Percentiles rank a stretch among this genome's conserved stretches.
phyloP scores from a whole-genome alignment of 129 eudicot species.

The Chrysanthemum lavandulifolium region DNA sequence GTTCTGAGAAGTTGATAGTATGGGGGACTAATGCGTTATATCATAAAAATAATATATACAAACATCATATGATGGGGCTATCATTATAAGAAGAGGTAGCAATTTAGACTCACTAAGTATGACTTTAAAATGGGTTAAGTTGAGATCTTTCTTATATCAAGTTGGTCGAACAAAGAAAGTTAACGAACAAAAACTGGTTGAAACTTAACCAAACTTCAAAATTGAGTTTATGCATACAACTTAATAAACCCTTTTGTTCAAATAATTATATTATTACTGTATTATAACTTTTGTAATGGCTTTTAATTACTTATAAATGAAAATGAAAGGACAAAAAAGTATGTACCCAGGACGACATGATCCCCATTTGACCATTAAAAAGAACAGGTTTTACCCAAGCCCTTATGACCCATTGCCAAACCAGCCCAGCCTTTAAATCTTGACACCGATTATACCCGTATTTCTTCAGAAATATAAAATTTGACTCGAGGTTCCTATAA shows the following conservation, averaged over 20 bases:
- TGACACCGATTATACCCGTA: not conserved
- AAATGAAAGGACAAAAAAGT: not conserved
- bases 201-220: too few relatives aligned
- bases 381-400: too few relatives aligned
- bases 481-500: not conserved
- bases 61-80: too few relatives aligned
- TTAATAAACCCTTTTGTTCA: too few relatives aligned
- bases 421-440: not conserved
- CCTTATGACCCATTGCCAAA: not conserved
- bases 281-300: not conserved
- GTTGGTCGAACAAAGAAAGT: not conserved
- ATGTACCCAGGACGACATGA: not conserved
- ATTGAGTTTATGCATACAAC: too few relatives aligned
- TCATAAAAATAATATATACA: too few relatives aligned
- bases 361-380: not conserved
- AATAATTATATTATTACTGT: too few relatives aligned
- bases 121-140: too few relatives aligned
- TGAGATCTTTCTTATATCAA: too few relatives aligned
- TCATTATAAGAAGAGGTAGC: too few relatives aligned
- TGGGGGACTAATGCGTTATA: too few relatives aligned
- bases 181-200: not conserved
- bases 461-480: not conserved
- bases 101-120: too few relatives aligned
- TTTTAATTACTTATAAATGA: not conserved
- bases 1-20: constrained; percentile 36